Percentiles rank a stretch among this genome's conserved stretches.
Evolutionary conservation across 805 yeast genomes (phyloP).

Genomic region (Lipomyces chichibuensis): DNA sequence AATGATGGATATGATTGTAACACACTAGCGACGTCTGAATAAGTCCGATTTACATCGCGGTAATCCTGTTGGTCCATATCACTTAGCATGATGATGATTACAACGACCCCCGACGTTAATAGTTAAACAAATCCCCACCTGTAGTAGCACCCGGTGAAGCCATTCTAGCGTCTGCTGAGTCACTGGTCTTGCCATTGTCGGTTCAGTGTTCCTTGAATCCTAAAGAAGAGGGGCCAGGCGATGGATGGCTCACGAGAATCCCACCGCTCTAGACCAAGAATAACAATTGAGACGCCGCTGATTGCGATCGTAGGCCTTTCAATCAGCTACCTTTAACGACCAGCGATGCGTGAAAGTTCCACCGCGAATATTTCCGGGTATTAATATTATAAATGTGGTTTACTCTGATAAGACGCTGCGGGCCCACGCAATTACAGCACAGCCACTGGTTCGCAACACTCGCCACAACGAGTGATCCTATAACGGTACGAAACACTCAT

Average conservation of each 20-base stretch:
- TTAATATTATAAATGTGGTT: too few species aligned
- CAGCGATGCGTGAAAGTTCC: not conserved
- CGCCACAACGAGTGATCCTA: not conserved
- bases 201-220: not conserved
- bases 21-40: slow-evolving; percentile 62
- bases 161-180: slow-evolving; percentile 56
- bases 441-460: not conserved
- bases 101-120: not conserved
- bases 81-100: not conserved
- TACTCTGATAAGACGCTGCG: not conserved
- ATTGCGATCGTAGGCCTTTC: not conserved
- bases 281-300: not conserved
- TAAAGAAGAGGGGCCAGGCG: not conserved
- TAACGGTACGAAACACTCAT: not conserved
- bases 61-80: slow-evolving; percentile 20
- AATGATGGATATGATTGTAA: slow-evolving; percentile 58
- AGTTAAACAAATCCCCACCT: slow-evolving; percentile 42
- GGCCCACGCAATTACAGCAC: not conserved
- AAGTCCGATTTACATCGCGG: slow-evolving; percentile 41
- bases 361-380: not conserved
- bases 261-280: not conserved
- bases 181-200: slow-evolving; percentile 39
- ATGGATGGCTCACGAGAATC: not conserved
- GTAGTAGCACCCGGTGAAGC: slow-evolving; percentile 60
- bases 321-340: not conserved